Conservation (phyloP, 2,329 filamentous ascomycete species). For the Aspergillus piperis region DNA sequence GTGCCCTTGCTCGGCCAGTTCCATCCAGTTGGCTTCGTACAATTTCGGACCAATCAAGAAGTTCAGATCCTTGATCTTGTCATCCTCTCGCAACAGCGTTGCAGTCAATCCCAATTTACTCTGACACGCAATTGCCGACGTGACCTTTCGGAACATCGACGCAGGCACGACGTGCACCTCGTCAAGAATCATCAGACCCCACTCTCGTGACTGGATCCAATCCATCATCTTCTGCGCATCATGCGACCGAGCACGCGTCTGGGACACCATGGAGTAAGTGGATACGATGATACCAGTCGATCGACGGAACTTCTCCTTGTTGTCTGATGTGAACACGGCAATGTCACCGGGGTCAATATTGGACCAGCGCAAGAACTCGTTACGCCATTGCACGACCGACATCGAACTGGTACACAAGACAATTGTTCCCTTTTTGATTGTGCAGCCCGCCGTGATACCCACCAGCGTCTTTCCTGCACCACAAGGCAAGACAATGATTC, state of each 20-base stretch:
- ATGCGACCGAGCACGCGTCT: conserved; percentile 81
- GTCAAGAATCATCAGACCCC: conserved; percentile 95
- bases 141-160: conserved; percentile 93
- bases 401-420: conserved; percentile 96
- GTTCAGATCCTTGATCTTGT: conserved; percentile 97
- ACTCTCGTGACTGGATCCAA: conserved; percentile 84
- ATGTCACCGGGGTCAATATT: conserved; percentile 94
- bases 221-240: conserved; percentile 98
- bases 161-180: conserved; percentile 98
- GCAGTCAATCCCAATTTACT: conserved; percentile 93
- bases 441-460: conserved; percentile 96
- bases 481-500: conserved; percentile 94
- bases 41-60: conserved; percentile 96
- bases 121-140: conserved; percentile 88
- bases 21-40: conserved; percentile 99
- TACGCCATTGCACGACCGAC: conserved; percentile 95
- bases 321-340: conserved; percentile 90
- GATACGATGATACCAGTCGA: conserved; percentile 96
- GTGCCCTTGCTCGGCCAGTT: conserved; percentile 92
- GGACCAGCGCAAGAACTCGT: conserved; percentile 98
- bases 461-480: conserved; percentile 96
- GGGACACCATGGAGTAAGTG: conserved; percentile 98
- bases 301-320: conserved; percentile 80
- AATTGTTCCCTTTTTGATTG: conserved; percentile 94
- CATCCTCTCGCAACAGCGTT: conserved; percentile 90